Conservation (phyloP, 2,329 filamentous ascomycete species). For the Colletotrichum nymphaeae region DNA sequence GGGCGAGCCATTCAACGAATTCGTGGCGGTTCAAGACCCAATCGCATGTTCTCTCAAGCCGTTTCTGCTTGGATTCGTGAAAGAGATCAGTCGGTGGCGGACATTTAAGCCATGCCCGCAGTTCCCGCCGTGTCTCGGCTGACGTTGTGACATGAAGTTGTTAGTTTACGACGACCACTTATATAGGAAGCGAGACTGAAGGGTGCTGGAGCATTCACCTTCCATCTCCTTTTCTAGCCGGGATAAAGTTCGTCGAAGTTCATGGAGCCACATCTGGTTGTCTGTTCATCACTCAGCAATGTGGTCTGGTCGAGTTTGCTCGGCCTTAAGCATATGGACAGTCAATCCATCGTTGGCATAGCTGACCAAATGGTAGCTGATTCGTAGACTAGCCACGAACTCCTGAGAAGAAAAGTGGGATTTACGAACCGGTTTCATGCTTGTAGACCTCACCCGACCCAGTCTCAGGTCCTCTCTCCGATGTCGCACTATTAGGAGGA, state of each 20-base stretch:
- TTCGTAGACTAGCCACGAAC: too few species aligned
- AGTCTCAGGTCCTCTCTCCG: too few species aligned
- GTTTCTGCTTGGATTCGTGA: constrained; percentile 36
- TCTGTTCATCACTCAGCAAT: not conserved
- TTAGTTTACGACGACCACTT: not conserved
- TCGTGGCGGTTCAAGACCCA: constrained; percentile 40
- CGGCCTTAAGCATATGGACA: too few species aligned
- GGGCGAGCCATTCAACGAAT: constrained; percentile 39
- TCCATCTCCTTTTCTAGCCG: constrained; percentile 1
- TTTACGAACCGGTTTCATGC: too few species aligned
- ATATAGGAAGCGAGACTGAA: too few species aligned
- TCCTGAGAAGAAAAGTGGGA: too few species aligned
- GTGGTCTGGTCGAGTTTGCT: not conserved
- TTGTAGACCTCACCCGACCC: too few species aligned
- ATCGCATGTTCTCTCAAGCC: constrained; percentile 40
- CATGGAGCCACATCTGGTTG: not conserved
- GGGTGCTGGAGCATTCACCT: too few species aligned
- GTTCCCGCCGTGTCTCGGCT: constrained; percentile 23
- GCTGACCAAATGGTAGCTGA: not conserved
- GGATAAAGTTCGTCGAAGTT: not conserved
- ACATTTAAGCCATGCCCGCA: constrained; percentile 35
- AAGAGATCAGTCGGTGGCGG: constrained; percentile 33
- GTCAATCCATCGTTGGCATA: not conserved
- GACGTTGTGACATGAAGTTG: too few species aligned
- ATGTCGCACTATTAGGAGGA: not conserved